A percentile compares a stretch with the other conserved stretches of the same genome.
Conservation (phyloP, 148 eudicot genomes). For the Gaultheria prostrata region DNA sequence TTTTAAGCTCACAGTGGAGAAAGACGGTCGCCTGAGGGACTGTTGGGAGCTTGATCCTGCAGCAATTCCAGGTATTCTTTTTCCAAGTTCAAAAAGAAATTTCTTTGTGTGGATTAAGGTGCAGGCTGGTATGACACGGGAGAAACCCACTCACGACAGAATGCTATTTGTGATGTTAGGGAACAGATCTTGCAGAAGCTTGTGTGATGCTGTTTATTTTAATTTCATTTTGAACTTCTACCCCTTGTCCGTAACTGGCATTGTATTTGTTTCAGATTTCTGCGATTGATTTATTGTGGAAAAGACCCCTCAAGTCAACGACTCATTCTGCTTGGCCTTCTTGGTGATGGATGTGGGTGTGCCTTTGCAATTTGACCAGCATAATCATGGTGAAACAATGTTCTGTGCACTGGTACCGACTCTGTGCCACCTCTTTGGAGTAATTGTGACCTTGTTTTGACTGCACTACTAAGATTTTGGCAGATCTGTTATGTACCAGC, state of each 20-base stretch:
- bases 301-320: not conserved
- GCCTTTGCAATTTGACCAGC: conserved; percentile 4
- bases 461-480: not conserved
- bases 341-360: not conserved
- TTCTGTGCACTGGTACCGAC: conserved; percentile 4
- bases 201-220: not conserved
- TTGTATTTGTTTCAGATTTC: not conserved
- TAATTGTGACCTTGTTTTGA: conserved; percentile 3
- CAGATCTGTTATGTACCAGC: conserved; percentile 4
- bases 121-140: not conserved
- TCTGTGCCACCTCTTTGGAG: conserved; percentile 9
- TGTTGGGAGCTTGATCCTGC: conserved; percentile 29
- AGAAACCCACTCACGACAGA: not conserved
- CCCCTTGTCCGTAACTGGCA: not conserved
- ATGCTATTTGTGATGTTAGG: not conserved
- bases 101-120: not conserved
- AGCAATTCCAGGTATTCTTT: conserved; percentile 21
- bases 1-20: conserved; percentile 19
- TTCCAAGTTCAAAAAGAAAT: not conserved
- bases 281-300: not conserved
- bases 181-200: not conserved
- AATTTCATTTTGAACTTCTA: not conserved
- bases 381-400: conserved; percentile 3
- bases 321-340: not conserved
- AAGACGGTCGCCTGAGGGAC: conserved; percentile 12